These are phyloP conservation scores for Citrus unshiu DNA, from an alignment of 345 rosid genomes.

Conservation along the genomic window DNA sequence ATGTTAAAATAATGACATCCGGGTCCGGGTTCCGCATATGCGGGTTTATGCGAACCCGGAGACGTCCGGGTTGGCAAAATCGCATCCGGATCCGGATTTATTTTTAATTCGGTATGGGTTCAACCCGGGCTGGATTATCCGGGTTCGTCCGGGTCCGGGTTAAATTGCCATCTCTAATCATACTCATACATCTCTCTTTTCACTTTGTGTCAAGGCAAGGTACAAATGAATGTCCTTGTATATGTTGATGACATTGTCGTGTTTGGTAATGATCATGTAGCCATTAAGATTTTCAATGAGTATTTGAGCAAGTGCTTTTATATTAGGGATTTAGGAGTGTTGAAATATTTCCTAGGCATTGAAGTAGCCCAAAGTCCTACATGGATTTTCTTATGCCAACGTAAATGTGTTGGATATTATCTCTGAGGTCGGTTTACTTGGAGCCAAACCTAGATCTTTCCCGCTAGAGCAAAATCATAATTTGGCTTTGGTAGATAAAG, in stretches of 20 bases:
- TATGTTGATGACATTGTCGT: background rate
- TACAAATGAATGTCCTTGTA: background rate
- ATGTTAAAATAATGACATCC: too few relatives aligned
- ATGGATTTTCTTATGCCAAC: background rate
- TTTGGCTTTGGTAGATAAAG: background rate
- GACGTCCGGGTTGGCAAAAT: too few relatives aligned
- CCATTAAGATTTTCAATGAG: background rate
- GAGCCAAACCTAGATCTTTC: background rate
- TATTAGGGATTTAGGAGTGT: background rate
- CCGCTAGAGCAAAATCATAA: slow-evolving; percentile 9
- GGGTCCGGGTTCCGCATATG: too few relatives aligned
- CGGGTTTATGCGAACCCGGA: too few relatives aligned
- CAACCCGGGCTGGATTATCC: too few relatives aligned
- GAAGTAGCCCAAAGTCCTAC: background rate
- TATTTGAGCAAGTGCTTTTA: background rate
- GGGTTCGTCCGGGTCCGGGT: too few relatives aligned
- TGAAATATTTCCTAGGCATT: background rate
- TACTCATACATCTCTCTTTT: background rate
- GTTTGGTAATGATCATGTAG: background rate
- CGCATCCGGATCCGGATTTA: too few relatives aligned
- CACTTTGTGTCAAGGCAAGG: background rate
- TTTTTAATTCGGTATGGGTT: too few relatives aligned
- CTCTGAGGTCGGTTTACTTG: background rate
- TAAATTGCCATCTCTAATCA: background rate
- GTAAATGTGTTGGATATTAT: background rate